Base-by-base conservation (phyloP, 2,329 filamentous ascomycete species). In the Diaporthe batatas region DNA sequence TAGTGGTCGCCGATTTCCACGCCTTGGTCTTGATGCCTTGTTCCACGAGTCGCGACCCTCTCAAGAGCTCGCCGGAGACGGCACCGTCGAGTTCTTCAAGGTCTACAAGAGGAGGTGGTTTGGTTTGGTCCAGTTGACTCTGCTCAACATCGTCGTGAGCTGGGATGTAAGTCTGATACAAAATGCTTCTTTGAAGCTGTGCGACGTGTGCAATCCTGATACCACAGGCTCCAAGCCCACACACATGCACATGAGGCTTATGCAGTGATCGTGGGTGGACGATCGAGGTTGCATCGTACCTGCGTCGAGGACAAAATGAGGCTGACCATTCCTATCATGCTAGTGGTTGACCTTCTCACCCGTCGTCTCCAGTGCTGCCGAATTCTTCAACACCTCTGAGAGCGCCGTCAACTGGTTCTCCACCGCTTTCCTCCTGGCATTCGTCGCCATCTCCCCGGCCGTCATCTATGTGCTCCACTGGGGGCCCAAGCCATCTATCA, bases 321-420 rank as follows among this genome's bases (percentile, higher is more conserved):
- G 34, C 57, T 69, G 62, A 72, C 73, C 51, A 34, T 23, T 51
- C 53, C n/a, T 58, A 23, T 53, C 59, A 71, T 68, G 74, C 32
- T 76, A 95, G 94, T 98, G 96, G 96, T 89, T 98, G 77, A 96
- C 95, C 8, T 98, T 95, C 82, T 93, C 95, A 2, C 93, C 96
- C 53, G 91, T 98, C 42, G 94, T 94, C 1, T 89, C 89, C 44
- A 90, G 92, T 29, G 89, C 94, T 1, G 91, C 95, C 0, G 77
- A 86, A 32, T 98, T 95, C 84, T 98, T 97, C 80, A 77, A 84
- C 68, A 93, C 95, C 16, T 88, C 87, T 44, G 91, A 95, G 79
- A 91, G 90, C 21, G 89, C 90, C 42, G 92, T 98, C 83, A 98
- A 98, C 83, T 98, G 96, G 96, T 88, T 98, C 75, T 95, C 92